Base-by-base conservation (phyloP, 257 asterid species). In the Salvia rosmarinus region DNA sequence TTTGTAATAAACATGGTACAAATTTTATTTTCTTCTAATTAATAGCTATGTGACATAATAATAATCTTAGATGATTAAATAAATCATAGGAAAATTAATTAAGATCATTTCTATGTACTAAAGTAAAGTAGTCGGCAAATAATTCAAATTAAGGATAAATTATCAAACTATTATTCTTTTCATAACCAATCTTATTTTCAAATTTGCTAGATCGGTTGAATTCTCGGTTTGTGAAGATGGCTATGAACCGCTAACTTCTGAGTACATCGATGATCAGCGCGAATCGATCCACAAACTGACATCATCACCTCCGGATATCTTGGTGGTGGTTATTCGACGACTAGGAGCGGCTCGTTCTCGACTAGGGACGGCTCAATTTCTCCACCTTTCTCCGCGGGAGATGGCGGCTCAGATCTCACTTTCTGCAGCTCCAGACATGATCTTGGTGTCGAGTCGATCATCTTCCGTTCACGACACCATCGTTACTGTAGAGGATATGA, bases 351-450 rank as follows among this genome's bases (percentile, higher is more conserved):
- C 39, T 55, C 39, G 13, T 3, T 32, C 30, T 11, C 30, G 23
- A 51, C 14, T 51, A 19, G 58, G 32, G 32, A 3, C 32, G 32
- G 32, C 32, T 28, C 32, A n/a, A 28, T 44, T 44, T 14, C 51
- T 10, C 51, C 19, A 4, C 17, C 13, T 51, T n/a, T n/a, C n/a
- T n/a, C n/a, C n/a, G n/a, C n/a, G 32, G 83, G 71, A 61, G 79
- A 68, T 23, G 77, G 52, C 2, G n/a, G 67, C 69, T 71, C 88
- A 1, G 83, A 2, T 71, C 84, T 1, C 25, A 73, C 11, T 64
- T 85, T 68, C 60, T 88, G 89, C 67, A 90, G 85, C 96, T 88
- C 97, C 97, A 87, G 75, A 90, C 97, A 90, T 90, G 75, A 90
- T 87, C 95, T 85, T 46, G 97, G 96, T 43, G 96, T 87, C 70